Base-by-base conservation (phyloP, 257 asterid genomes). In the Nicotiana sylvestris region DNA sequence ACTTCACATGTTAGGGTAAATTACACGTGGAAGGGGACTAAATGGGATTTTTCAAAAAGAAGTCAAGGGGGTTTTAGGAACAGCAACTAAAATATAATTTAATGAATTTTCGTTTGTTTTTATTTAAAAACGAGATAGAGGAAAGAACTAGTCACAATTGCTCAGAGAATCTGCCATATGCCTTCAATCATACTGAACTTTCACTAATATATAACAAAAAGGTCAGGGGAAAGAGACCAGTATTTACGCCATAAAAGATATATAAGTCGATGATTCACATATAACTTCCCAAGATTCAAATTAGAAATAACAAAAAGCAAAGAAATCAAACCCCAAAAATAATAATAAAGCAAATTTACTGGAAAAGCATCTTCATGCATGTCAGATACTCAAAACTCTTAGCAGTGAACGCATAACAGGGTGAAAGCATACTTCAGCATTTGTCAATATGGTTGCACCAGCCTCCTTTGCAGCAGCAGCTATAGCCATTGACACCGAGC, bases 401-500 rank as follows among this genome's bases (percentile, higher is more conserved):
- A 55, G 43, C 21, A 70, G 67, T 33, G 60, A 72, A 72, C 27
- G 32, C 51, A 82, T 85, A 67, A 76, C 21, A 43, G 29, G n/a
- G 74, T 29, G 79, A 56, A 83, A 77, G 84, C 94, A 89, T 88
- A 96, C 99, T 90, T 94, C 97, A 17, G 94, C 95, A 80, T 86
- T 86, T 11, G 98, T 94, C 76, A 90, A 66, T 78, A 96, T 89
- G 77, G 91, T 89, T 69, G 98, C 97, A 79, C 99, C 99, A 76
- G 98, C 98, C 89, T 93, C 97, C 81, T 46, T 80, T 81, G 99
- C 99, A 82, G 98, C 99, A 21, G 65, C 89, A 81, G 89, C 85
- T 82, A 96, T 91, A 74, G 98, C 97, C 87, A 65, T 85, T 78
- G 99, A 96, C 82, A 94, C 99, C 25, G 95, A 91, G 66, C 99